Base-by-base conservation (phyloP, 164 flowering plant genomes). In the Pachysandra terminalis region DNA sequence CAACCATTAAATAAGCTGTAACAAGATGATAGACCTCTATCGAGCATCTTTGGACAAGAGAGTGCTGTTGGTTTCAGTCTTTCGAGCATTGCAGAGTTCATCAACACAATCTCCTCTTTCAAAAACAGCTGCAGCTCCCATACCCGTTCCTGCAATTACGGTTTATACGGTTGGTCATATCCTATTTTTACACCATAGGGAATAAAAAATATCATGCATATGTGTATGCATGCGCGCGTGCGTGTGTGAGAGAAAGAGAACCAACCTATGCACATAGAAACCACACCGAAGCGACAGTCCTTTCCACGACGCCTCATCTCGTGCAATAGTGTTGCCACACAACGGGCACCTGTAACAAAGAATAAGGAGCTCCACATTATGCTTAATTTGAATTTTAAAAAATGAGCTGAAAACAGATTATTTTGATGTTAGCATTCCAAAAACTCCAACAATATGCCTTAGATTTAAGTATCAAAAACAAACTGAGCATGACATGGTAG, bases 41-140 rank as follows among this genome's bases (percentile, higher is more conserved):
- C 58, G 72, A n/a, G 83, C 83, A 83, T 90, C 91, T 74, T 82
- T 87, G 27, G 96, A 93, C 14, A 90, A 75, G 19, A 74, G 71
- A 61, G 77, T n/a, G n/a, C n/a, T 78, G 53, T 81, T 54, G 63
- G 61, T 22, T 23, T 78, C 79, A 15, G 80, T 68, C 56, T 71
- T 79, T 19, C 89, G 73, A 0, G 85, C 90, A 71, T 92, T 92
- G 82, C 74, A 51, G 7, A 92, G 82, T 64, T 84, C 88, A 74
- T 95, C 98, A 14, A 73, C 81, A 22, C 75, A 52, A 49, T 90
- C 98, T 0, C 96, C 98, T 75, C 91, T 82, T 64, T 95, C 98
- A 25, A 95, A 87, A 37, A 95, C 97, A 68, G 96, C 98, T 19
- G 98, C 98, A 61, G 98, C 98, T 2, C 98, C 98, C 98, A 95